Base-by-base conservation (phyloP, 495 filamentous ascomycete genomes). In the Hypoxylon lienhwacheense region DNA sequence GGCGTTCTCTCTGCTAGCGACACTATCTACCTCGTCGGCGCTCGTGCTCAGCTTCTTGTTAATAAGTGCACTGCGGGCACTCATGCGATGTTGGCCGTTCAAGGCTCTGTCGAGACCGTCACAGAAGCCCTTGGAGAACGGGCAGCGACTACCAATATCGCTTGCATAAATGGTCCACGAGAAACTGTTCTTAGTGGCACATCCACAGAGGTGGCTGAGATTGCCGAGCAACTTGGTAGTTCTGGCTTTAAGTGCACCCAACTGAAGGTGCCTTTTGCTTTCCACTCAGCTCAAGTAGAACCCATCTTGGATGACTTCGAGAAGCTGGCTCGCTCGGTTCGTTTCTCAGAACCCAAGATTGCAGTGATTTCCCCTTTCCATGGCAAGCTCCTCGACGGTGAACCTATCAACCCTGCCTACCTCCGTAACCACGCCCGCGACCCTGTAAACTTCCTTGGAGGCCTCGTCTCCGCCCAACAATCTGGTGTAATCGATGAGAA, bases 281-380 rank as follows among this genome's bases (percentile, higher is more conserved):
- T 90, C 77, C 89, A 95, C 67, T 87, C 89, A 3, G 75, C 81
- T 0, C 89, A 92, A 59, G 82, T 92, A 17, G 85, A 91, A n/a
- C 77, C 85, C 16, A 87, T 93, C 15, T 68, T 91, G 4, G 78
- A 84, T 4, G 75, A 78, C 0, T 87, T 91, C 33, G 82, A 86
- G 51, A 66, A 70, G 2, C 61, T 84, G 28, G 84, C 84, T 1
- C 69, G 66, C 26, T 71, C 76, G 2, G 76, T 91, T 14, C 73
- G 55, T 14, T 91, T 88, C 70, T 67, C 80, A 15, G 54, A 73
- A 8, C 83, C 85, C 5, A 70, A 69, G n/a, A 71, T 90, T n/a
- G 82, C 88, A 3, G 73, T 89, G 24, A 83, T 91, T 32, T 91
- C 86, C 12, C 82, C 88, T 41, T 75, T 91, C 0, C 73, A 84